phyloP scores from a whole-genome alignment of 2,329 filamentous ascomycete species.

The Corynespora cassiicola region DNA sequence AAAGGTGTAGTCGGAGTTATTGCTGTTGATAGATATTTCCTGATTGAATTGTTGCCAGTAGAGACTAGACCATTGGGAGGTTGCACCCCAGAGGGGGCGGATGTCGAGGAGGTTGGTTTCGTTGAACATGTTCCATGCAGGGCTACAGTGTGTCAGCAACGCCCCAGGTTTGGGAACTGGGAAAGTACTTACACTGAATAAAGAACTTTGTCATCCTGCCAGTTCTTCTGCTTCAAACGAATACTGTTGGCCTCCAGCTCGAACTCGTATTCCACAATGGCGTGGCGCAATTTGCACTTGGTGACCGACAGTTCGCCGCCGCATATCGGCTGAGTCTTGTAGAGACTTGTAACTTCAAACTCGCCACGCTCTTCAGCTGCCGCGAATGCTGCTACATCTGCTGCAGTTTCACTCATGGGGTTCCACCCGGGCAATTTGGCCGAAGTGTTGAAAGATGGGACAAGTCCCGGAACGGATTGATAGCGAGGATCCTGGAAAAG shows the following conservation, averaged over 20 bases:
- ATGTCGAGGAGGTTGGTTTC: no score
- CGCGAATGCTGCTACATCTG: not conserved
- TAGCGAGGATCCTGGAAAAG: not conserved
- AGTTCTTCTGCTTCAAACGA: slow-evolving; percentile 2
- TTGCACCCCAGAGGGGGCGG: slow-evolving; percentile 3
- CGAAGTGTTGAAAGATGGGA: slow-evolving; percentile 7
- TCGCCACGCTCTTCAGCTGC: slow-evolving; percentile 4
- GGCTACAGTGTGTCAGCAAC: no score
- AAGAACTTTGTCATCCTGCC: slow-evolving; percentile 12
- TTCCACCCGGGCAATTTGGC: slow-evolving; percentile 2
- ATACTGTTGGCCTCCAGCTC: slow-evolving; percentile 2
- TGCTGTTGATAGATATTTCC: not conserved
- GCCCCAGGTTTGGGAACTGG: not conserved
- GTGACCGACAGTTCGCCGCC: slow-evolving; percentile 7
- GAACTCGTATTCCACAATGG: slow-evolving; percentile 9
- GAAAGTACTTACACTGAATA: slow-evolving; percentile 8
- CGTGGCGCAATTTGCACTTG: slow-evolving; percentile 10
- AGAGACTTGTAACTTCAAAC: slow-evolving; percentile 8
- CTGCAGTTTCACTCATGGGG: not conserved
- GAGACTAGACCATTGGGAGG: not conserved
- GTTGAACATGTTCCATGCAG: slow-evolving; percentile 3
- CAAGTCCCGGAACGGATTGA: not conserved
- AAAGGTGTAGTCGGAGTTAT: not conserved
- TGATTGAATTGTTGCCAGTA: slow-evolving; percentile 3
- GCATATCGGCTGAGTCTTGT: slow-evolving; percentile 10